Percentiles rank a stretch among this genome's conserved stretches.
phyloP scores from a whole-genome alignment of 2,329 filamentous ascomycete genomes.

The Emmonsiellopsis sp. region DNA sequence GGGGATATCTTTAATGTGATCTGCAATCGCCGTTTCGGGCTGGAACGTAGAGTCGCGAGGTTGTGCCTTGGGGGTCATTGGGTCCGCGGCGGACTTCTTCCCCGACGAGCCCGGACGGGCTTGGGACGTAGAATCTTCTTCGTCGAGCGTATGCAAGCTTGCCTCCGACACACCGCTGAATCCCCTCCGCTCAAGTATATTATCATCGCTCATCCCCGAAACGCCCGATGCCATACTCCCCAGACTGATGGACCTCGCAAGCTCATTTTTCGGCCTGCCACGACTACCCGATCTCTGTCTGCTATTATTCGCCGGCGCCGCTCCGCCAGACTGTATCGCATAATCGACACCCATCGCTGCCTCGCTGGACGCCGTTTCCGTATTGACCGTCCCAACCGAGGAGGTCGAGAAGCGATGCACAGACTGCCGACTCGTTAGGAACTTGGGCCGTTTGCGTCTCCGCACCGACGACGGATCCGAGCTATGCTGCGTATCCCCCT shows the following conservation, averaged over 20 bases:
- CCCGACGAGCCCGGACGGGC: constrained; percentile 29
- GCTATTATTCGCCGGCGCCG: constrained; percentile 42
- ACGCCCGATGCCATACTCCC: constrained; percentile 79
- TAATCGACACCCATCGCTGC: constrained; percentile 68
- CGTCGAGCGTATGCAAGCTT: constrained; percentile 48
- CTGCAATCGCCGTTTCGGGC: constrained; percentile 79
- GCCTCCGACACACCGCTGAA: constrained; percentile 34
- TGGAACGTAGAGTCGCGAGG: constrained; percentile 48
- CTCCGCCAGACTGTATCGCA: constrained; percentile 72
- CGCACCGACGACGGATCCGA: constrained; percentile 15
- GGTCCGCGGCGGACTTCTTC: constrained; percentile 30
- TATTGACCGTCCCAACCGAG: constrained; percentile 45
- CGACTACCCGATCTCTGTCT: constrained; percentile 18
- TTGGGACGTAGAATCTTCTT: constrained; percentile 41
- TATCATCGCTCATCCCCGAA: constrained; percentile 45
- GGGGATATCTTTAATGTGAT: constrained; percentile 80
- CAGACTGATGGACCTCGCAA: constrained; percentile 72
- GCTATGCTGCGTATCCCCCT: constrained; percentile 14
- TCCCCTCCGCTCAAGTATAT: constrained; percentile 33
- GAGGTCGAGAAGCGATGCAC: constrained; percentile 51
- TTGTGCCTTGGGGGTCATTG: constrained; percentile 63
- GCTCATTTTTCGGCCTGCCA: constrained; percentile 33
- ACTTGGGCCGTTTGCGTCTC: constrained; percentile 43
- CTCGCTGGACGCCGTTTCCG: constrained; percentile 58
- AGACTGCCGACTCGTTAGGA: constrained; percentile 45